Percentiles rank a stretch among this genome's conserved stretches.
Conservation (phyloP, 106 monocot species). For the Phalaenopsis aphrodite region DNA sequence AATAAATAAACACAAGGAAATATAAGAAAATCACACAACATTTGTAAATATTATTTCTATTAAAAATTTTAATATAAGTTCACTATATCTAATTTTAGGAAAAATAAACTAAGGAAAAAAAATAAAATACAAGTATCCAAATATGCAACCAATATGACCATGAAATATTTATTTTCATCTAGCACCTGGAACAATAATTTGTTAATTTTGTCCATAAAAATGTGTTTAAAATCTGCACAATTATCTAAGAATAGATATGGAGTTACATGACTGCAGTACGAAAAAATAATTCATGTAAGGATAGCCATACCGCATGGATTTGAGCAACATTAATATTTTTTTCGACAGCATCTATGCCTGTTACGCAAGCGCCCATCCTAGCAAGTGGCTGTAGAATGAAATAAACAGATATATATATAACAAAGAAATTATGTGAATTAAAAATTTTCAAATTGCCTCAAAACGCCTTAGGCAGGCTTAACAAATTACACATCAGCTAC, state of each 20-base stretch:
- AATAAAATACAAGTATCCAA: no score
- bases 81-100: no score
- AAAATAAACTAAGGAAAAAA: no score
- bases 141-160: no score
- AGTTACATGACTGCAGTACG: background rate
- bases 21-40: no score
- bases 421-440: background rate
- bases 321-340: constrained; percentile 87
- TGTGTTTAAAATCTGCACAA: background rate
- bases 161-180: no score
- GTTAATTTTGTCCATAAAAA: background rate
- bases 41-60: no score
- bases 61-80: no score
- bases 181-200: no score
- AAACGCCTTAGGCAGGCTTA: background rate
- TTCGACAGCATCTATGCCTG: constrained; percentile 92
- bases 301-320: constrained; percentile 77
- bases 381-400: constrained; percentile 61
- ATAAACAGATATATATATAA: background rate
- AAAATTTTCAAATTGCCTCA: background rate
- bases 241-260: background rate
- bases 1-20: no score
- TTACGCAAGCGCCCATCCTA: constrained; percentile 86
- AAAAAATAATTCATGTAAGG: background rate
- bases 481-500: background rate